Evolutionary conservation across 2,329 filamentous ascomycete genomes (phyloP), one percentile per base, ranked within the genome.

Genomic region (Cytospora piceicola): DNA sequence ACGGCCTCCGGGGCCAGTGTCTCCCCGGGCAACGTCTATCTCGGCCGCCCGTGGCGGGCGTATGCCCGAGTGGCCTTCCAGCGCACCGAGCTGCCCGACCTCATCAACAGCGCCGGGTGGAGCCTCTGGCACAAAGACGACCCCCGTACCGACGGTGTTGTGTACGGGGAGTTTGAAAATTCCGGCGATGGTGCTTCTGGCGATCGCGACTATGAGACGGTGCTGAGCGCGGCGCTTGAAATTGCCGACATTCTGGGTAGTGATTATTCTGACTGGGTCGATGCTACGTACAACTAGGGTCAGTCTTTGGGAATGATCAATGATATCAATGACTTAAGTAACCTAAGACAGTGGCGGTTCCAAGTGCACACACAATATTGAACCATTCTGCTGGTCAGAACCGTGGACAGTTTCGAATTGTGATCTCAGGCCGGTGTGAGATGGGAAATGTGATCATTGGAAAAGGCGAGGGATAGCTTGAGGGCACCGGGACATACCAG

Each of bases 81-180:
- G 72, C 75, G 77, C n/a, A 81, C 80, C 2, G 69, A 70, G 8
- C 71, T 87, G 66, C 75, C 75, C 3, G 74, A 74, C 24, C 80
- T 86, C 17, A 79, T 87, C 69, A 84, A 84, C 65, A 66, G 74
- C 12, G 78, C 78, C 9, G 84, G 84, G 1, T 86, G 85, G 83
- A 72, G 72, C 14, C 70, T 75, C 29, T 87, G 84, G 84, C 76
- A 76, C 53, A 74, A 68, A 22, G 85, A 58, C 9, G 54, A 55
- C 7, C 61, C 61, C 34, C 61, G 42, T 5, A 75, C 84, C 17
- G 85, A 85, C 74, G 85, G 85, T 67, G 75, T 85, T 71, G 83
- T 83, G 68, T 85, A 81, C 62, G 77, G 75, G 14, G 85, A 87
- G 73, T 85, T 80, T 70, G 75, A 69, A 17, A 87, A 87, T 71